phyloP scores from a whole-genome alignment of 441 rosid genomes.

The Gossypium gossypioides region DNA sequence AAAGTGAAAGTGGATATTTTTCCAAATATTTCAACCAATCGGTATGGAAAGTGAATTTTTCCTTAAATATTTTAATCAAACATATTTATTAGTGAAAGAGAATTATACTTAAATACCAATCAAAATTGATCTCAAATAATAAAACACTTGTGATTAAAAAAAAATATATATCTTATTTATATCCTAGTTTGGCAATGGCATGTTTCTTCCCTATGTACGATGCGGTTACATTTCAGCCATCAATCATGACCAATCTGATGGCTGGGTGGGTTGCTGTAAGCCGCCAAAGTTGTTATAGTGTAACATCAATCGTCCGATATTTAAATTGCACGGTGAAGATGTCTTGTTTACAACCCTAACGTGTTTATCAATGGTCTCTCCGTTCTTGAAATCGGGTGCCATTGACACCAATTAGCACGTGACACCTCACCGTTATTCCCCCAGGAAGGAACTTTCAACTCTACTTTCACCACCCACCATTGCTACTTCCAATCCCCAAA shows the following conservation, averaged over 20 bases:
- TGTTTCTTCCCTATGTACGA: not conserved
- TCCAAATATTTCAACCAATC: no score
- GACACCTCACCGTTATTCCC: not conserved
- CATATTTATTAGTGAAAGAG: no score
- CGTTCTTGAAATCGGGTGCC: not conserved
- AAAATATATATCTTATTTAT: no score
- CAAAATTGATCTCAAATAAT: no score
- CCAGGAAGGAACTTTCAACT: not conserved
- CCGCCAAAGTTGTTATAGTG: not conserved
- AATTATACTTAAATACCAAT: no score
- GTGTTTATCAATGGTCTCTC: not conserved
- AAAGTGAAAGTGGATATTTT: no score
- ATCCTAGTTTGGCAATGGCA: no score
- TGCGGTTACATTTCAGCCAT: not conserved
- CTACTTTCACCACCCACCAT: not conserved
- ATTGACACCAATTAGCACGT: not conserved
- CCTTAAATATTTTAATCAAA: no score
- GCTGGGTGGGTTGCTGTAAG: not conserved
- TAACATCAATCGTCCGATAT: not conserved
- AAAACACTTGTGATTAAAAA: no score
- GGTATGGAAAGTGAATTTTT: no score
- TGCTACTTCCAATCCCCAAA: not conserved
- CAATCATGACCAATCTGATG: not conserved
- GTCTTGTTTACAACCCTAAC: not conserved
- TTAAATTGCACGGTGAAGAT: not conserved